Evolutionary conservation across 129 eudicot genomes (phyloP).

Genomic region (Mikania micrantha): DNA sequence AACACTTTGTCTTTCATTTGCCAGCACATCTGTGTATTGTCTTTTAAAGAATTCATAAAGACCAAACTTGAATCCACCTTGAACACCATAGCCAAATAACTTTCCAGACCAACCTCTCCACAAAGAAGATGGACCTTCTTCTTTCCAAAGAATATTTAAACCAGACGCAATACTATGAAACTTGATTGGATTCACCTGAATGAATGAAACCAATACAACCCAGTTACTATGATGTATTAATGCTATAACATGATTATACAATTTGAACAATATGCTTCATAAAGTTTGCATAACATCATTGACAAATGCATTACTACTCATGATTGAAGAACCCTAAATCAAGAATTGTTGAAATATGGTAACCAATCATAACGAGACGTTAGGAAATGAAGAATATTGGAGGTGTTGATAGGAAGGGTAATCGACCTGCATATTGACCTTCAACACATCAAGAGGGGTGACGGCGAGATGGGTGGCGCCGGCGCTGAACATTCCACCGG

Average conservation of each 20-base stretch:
- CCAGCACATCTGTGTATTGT: conserved; percentile 49
- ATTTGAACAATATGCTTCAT: not conserved
- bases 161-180: conserved; percentile 71
- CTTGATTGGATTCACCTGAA: conserved; percentile 78
- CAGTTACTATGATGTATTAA: not conserved
- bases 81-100: conserved; percentile 81
- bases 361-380: not conserved
- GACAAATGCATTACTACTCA: too few relatives aligned
- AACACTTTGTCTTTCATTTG: conserved; percentile 44
- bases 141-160: conserved; percentile 59
- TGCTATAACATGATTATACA: not conserved
- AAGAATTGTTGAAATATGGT: not conserved
- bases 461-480: conserved; percentile 90
- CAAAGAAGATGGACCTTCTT: conserved; percentile 67
- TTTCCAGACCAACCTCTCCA: conserved; percentile 97
- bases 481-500: conserved; percentile 93
- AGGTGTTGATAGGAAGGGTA: not conserved
- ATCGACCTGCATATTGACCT: conserved; percentile 88
- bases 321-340: conserved; percentile 6
- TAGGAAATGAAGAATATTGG: too few relatives aligned
- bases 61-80: conserved; percentile 90
- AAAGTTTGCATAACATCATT: too few relatives aligned
- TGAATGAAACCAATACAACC: not conserved
- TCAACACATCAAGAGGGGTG: conserved; percentile 93
- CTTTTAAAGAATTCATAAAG: conserved; percentile 78